Evolutionary conservation across 192 early-diverging fungal species (phyloP).

Genomic region (Coemansia sp.): DNA sequence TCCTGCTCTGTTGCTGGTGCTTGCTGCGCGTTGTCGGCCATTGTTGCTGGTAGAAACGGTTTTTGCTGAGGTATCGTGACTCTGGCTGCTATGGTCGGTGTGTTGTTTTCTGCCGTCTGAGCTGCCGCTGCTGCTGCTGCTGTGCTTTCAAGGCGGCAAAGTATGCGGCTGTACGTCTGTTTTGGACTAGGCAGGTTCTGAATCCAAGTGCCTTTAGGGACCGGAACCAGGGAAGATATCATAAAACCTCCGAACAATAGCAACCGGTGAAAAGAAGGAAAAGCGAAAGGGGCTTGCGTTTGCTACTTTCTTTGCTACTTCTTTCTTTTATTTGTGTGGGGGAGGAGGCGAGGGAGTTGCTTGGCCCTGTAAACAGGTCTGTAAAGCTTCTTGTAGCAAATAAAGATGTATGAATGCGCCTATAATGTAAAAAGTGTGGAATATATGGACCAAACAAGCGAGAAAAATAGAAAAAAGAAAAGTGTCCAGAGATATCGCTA

Average conservation of each 20-base stretch:
- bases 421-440: no score
- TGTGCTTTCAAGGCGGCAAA: background rate
- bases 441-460: no score
- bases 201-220: background rate
- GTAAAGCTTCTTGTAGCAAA: no score
- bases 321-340: no score
- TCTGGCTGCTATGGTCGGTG: background rate
- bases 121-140: background rate
- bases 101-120: background rate
- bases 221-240: background rate
- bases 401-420: no score
- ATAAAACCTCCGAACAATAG: background rate
- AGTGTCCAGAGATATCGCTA: no score
- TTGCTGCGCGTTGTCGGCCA: background rate
- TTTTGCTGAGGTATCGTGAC: background rate
- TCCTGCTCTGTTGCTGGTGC: conserved; percentile 1
- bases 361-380: no score
- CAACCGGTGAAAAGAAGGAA: background rate
- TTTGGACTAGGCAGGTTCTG: background rate
- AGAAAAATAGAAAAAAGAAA: no score
- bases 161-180: background rate
- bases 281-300: background rate
- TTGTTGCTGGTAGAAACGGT: background rate
- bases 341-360: no score
- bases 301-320: no score